These are phyloP conservation scores for Castanea sativa DNA, from an alignment of 306 rosid species.

Conservation along the genomic window DNA sequence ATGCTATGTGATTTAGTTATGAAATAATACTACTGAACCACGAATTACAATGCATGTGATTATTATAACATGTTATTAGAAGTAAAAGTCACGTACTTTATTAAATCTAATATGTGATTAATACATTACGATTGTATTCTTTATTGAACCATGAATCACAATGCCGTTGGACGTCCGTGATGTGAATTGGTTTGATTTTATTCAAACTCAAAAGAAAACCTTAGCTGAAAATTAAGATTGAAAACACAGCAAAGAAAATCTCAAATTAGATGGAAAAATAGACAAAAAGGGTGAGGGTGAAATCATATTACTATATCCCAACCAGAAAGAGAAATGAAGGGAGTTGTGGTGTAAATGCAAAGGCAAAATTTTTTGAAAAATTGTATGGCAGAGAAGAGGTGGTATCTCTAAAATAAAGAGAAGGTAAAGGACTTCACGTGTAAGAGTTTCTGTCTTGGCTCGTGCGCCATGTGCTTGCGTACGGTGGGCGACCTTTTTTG, in stretches of 20 bases:
- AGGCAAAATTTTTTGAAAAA: conserved; percentile 21
- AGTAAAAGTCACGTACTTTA: no score
- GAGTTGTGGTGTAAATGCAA: conserved; percentile 6
- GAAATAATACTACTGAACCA: no score
- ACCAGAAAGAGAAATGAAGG: neutral
- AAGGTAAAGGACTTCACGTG: conserved; percentile 39
- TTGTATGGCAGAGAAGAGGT: conserved; percentile 1
- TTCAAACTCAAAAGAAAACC: no score
- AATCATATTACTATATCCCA: neutral
- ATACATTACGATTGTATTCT: no score
- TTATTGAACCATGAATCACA: no score
- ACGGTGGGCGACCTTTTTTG: conserved; percentile 49
- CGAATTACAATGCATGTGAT: no score
- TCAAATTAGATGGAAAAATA: neutral
- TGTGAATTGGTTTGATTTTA: no score
- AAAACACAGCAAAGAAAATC: neutral
- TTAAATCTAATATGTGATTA: no score
- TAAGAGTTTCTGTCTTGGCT: conserved; percentile 40
- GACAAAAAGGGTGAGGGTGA: neutral
- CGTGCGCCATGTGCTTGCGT: conserved; percentile 78
- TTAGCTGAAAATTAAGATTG: no score
- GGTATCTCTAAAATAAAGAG: conserved; percentile 6
- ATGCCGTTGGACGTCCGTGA: no score
- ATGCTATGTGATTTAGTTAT: no score
- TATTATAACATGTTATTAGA: no score